Evolutionary conservation across 306 rosid species (phyloP), one percentile per base, ranked within the genome.

Genomic region (Gleditsia sinensis): DNA sequence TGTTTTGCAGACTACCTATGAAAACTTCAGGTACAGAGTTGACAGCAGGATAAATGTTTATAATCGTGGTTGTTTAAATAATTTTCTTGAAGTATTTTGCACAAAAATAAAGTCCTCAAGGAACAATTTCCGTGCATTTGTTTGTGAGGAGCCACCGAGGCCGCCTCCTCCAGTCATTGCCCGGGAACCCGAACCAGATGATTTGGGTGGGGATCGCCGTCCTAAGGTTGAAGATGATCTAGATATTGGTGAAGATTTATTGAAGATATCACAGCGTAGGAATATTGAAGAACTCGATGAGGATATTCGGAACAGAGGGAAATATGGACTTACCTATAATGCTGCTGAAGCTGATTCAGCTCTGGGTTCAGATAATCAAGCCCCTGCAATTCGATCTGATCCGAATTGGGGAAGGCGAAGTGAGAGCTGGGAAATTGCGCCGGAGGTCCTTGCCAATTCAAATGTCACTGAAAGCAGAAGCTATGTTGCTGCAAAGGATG

Each of bases 211-310:
- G 40, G 95, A 93, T 78, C 88, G 85, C 49, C 98, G 96, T 17
- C 79, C 93, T 1, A 93, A 93, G 82, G 98, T 93, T 50, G 98
- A 93, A 83, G 94, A 86, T 28, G 96, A 93, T 81, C 87, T 87
- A 55, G 98, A 86, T 54, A 91, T 91, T 69, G 97, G 97, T 14
- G 98, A 93, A 80, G 97, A 93, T 79, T 76, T 93, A 39, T 73
- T 93, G 82, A 93, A 93, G 83, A 93, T 93, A 79, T 93, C 98
- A 4, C 98, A 93, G 79, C 91, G 98, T 34, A 91, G 91, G 75
- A 91, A 91, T 59, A 63, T 89, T 8, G 97, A 87, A 77, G 97
- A 89, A 45, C 82, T 93, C 9, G 91, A 79, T 0, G 94, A 91
- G 69, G 98, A 88, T 68, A 83, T 88, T 72, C 87, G 64, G 54